Base-by-base conservation (phyloP, 2,329 filamentous ascomycete genomes). In the Arthroderma sp. region DNA sequence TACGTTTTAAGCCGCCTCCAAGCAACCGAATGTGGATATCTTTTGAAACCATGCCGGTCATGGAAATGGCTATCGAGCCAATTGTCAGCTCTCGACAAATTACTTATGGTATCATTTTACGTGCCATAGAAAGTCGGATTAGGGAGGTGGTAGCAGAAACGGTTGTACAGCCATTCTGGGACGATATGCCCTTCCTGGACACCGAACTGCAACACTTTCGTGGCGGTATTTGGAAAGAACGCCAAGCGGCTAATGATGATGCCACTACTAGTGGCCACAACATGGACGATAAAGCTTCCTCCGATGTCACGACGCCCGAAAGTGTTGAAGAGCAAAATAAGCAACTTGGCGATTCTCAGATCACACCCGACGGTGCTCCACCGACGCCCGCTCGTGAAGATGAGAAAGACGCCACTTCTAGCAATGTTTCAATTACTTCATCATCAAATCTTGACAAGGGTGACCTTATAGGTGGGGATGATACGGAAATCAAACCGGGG, bases 11-110 rank as follows among this genome's bases (percentile, higher is more conserved):
- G 62, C 85, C 91, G 5, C 86, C 89, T 10, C 91, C 91, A 0
- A 95, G 87, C 62, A 98, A 98, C 61, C 78, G 91, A 36, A 63
- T 94, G n/a, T 98, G 91, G 91, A 78, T 96, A 53, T 82, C 87
- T 1, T 98, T 98, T 58, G 85, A 93, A 59, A 79, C 79, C n/a
- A 85, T 87, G 73, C 91, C 91, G 11, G 88, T 89, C 58, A 83
- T 98, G 68, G 87, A 94, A 49, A 80, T 95, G 72, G 78, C 78
- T n/a, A 85, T 96, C 37, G 87, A 96, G 60, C 91, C 91, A 3
- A 88, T 98, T 53, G 87, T 98, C 42, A 94, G 88, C 66, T 83
- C 87, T 9, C 79, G 89, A 47, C 89, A 96, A 60, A 94, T 98
- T 52, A 96, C 91, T 0, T 96, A 94, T 62, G 85, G 82, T 1